A percentile compares a stretch with the other conserved stretches of the same genome.
Conservation (phyloP, 1,284 basidiomycete genomes). For the Cerioporus squamosus region DNA sequence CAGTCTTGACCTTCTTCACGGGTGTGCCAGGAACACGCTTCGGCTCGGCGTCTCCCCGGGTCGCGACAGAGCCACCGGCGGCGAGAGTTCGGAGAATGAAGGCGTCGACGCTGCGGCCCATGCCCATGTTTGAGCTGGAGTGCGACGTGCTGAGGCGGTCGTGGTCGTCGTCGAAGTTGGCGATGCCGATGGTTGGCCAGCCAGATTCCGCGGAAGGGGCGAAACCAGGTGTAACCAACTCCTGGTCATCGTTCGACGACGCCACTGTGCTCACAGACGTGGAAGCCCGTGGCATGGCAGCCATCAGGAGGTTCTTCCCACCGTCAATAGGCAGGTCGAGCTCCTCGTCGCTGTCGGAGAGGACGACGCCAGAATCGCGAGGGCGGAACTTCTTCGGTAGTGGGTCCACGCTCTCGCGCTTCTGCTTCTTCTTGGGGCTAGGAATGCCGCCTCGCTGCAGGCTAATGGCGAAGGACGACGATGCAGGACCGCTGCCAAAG, state of each 20-base stretch:
- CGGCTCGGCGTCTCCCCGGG: constrained; percentile 48
- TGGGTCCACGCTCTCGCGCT: constrained; percentile 37
- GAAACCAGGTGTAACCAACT: constrained; percentile 68
- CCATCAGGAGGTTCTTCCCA: constrained; percentile 30
- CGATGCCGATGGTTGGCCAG: constrained; percentile 63
- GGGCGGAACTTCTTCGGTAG: constrained; percentile 71
- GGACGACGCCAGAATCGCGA: constrained; percentile 66
- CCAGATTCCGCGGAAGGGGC: constrained; percentile 56
- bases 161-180: constrained; percentile 42
- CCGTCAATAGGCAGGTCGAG: constrained; percentile 19
- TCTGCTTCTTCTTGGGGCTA: constrained; percentile 54
- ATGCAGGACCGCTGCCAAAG: constrained; percentile 45
- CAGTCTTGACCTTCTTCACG: constrained; percentile 71
- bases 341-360: constrained; percentile 64
- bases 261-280: constrained; percentile 64
- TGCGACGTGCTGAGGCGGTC: constrained; percentile 26
- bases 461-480: constrained; percentile 59
- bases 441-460: constrained; percentile 56
- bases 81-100: constrained; percentile 76
- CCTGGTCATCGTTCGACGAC: constrained; percentile 58
- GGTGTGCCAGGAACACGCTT: constrained; percentile 80
- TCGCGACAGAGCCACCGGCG: constrained; percentile 52
- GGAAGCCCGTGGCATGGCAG: constrained; percentile 56
- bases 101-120: constrained; percentile 55
- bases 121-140: constrained; percentile 34